Base-by-base conservation (phyloP, 139 green algal species). In the Volvox africanus region DNA sequence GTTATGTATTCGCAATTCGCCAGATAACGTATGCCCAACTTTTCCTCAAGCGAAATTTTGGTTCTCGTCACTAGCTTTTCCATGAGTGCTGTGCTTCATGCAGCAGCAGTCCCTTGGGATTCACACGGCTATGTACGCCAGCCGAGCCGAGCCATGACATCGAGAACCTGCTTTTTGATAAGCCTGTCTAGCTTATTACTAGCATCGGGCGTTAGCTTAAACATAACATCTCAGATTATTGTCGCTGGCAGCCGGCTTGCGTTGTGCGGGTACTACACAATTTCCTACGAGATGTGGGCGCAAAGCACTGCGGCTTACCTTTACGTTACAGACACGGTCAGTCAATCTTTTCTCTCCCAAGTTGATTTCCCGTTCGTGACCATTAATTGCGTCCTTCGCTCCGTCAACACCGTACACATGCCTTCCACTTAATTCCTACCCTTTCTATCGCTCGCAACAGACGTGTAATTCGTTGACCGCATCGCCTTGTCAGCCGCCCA, bases 251-350 rank as follows among this genome's bases (percentile, higher is more conserved):
- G 50, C 26, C 68, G 69, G 50, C 12, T 79, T 11, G 82, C 33
- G 24, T n/a, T 55, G 12, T 88, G 82, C 82, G 82, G 82, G 0
- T 79, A 36, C 1, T 88, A 88, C 82, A 67, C 82, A 2, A 67
- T 88, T 17, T 16, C 19, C 20, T 36, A 67, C 0, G 24, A 36
- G 3, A 80, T 80, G 67, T 88, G 65, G 65, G 83, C 83, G 0
- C 11, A 6, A 17, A 68, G 13, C 67, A 16, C 14, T 28, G 17
- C 24, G 2, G 83, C 67, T 0, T 88, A 55, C 33, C 83, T 88
- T 17, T 88, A 88, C 83, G 5, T 88, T 11, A 80, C 83, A 0
- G 83, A 88, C 26, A 62, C 30, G 81, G 81, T 87, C 33, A 77
- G 81, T 18, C 33, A 20, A 36, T 32, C 22, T 26, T 75, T 6